These are phyloP conservation scores for Calocera cornea DNA, from an alignment of 768 basidiomycete species.

Conservation along the genomic window DNA sequence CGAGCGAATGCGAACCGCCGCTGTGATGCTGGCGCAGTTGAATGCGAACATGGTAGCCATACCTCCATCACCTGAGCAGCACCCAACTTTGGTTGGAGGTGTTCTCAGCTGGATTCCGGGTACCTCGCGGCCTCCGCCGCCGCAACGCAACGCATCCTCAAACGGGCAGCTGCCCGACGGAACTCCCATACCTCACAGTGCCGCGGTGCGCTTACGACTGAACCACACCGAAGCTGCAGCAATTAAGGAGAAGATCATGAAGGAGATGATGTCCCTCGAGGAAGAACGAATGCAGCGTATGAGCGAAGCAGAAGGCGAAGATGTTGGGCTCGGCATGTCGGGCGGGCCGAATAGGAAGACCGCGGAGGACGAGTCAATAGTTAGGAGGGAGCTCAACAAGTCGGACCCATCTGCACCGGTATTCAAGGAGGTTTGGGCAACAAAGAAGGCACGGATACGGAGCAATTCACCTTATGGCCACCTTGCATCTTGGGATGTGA, in stretches of 20 bases:
- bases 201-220: conserved; percentile 49
- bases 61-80: conserved; percentile 15
- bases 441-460: conserved; percentile 91
- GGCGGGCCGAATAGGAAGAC: conserved; percentile 35
- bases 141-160: conserved; percentile 3
- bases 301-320: conserved; percentile 29
- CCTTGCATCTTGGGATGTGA: conserved; percentile 49
- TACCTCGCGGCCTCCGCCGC: conserved; percentile 20
- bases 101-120: conserved; percentile 41
- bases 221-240: conserved; percentile 73
- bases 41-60: conserved; percentile 52
- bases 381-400: conserved; percentile 83
- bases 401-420: conserved; percentile 91
- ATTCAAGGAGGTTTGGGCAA: conserved; percentile 87
- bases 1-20: conserved; percentile 94
- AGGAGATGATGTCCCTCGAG: conserved; percentile 93
- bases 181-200: neutral
- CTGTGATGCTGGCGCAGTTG: conserved; percentile 94
- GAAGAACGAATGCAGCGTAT: conserved; percentile 94
- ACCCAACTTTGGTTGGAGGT: conserved; percentile 18
- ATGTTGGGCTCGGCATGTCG: conserved; percentile 17
- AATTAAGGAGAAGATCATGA: conserved; percentile 92
- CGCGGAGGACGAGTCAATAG: conserved; percentile 85
- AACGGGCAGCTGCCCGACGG: neutral
- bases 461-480: conserved; percentile 93